Percentiles rank a stretch among this genome's conserved stretches.
phyloP scores from a whole-genome alignment of 2,329 filamentous ascomycete species.

The Orbilia blumenaviensis region DNA sequence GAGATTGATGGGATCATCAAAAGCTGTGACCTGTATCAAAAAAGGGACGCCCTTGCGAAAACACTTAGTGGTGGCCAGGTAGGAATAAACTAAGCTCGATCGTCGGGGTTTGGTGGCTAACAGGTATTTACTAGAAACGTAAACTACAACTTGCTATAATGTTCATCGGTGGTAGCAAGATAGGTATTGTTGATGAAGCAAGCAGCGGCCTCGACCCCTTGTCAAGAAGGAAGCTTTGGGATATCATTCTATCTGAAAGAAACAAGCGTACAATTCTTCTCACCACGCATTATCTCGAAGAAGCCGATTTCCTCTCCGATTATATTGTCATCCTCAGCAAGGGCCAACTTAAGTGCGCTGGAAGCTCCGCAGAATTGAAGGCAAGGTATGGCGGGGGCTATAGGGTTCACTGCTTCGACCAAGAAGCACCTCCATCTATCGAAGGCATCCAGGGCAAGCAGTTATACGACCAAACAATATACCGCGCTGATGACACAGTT shows the following conservation, averaged over 20 bases:
- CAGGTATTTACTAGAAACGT: conserved; percentile 67
- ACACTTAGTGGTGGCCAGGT: conserved; percentile 84
- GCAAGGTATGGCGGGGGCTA: conserved; percentile 84
- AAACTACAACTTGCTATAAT: conserved; percentile 95
- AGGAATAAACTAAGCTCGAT: neutral
- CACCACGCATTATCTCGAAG: conserved; percentile 93
- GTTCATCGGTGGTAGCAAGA: conserved; percentile 86
- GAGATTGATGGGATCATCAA: conserved; percentile 72
- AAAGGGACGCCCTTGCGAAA: conserved; percentile 75
- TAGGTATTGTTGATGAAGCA: conserved; percentile 92
- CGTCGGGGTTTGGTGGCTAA: neutral
- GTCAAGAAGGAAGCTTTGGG: conserved; percentile 89
- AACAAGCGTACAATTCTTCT: conserved; percentile 83
- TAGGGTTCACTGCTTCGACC: conserved; percentile 76
- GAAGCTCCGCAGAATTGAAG: conserved; percentile 86
- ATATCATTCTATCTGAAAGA: conserved; percentile 85
- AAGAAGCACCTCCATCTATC: conserved; percentile 64
- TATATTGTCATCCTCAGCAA: conserved; percentile 88
- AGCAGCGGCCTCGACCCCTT: conserved; percentile 87
- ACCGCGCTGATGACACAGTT: conserved; percentile 74
- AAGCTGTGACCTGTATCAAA: conserved; percentile 78
- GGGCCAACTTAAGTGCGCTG: conserved; percentile 80
- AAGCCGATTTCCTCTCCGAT: conserved; percentile 88
- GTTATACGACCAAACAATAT: conserved; percentile 76
- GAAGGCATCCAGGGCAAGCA: conserved; percentile 68